Conservation (phyloP, 1,284 basidiomycete species). For the Sutorius eximius region DNA sequence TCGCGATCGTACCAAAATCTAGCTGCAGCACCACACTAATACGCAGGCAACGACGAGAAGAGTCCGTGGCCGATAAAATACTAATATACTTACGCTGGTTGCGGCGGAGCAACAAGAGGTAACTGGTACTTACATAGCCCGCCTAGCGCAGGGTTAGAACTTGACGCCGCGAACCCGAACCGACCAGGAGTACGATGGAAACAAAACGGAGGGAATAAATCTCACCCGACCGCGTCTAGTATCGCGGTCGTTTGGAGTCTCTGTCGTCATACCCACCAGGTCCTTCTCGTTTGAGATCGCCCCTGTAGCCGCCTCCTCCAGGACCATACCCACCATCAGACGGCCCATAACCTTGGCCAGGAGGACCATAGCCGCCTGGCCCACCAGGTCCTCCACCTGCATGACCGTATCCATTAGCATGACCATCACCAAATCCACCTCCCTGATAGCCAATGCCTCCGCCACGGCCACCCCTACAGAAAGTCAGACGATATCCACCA, state of each 20-base stretch:
- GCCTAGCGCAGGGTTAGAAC: constrained; percentile 32
- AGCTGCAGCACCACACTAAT: constrained; percentile 8
- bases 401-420: constrained; percentile 57
- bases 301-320: constrained; percentile 53
- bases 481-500: constrained; percentile 21
- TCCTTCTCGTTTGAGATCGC: constrained; percentile 67
- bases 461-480: constrained; percentile 60
- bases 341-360: constrained; percentile 35
- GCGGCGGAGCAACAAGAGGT: constrained; percentile 28
- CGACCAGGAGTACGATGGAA: constrained; percentile 19
- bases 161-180: constrained; percentile 31
- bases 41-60: constrained; percentile 4
- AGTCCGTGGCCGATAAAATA: constrained; percentile 31
- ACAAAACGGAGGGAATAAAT: constrained; percentile 25
- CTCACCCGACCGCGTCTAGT: constrained; percentile 52
- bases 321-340: constrained; percentile 39
- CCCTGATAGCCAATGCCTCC: constrained; percentile 71
- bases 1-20: constrained; percentile 6
- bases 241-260: constrained; percentile 77
- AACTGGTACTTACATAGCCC: constrained; percentile 37
- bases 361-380: constrained; percentile 50
- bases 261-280: constrained; percentile 77
- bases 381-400: constrained; percentile 44
- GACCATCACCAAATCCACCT: constrained; percentile 58
- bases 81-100: constrained; percentile 38